phyloP scores from a whole-genome alignment of 805 yeast genomes.

The Isabelozyma gotoi region DNA sequence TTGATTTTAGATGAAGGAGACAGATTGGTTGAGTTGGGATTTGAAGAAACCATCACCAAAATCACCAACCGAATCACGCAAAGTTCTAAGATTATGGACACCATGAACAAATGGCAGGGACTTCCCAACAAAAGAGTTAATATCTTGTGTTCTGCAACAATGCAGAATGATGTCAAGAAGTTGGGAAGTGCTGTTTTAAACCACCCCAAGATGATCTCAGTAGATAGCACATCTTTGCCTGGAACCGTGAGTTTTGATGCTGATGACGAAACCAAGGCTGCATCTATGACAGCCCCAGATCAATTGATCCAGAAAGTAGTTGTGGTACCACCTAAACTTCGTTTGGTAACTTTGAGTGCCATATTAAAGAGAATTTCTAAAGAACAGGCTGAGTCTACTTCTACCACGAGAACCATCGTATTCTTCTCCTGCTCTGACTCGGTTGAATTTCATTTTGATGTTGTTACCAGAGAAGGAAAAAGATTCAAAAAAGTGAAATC shows the following conservation, averaged over 20 bases:
- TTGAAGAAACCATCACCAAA: conserved; percentile 85
- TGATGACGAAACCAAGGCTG: conserved; percentile 11
- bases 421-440: conserved; percentile 94
- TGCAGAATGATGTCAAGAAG: conserved; percentile 75
- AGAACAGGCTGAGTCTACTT: conserved; percentile 3
- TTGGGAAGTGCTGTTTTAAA: conserved; percentile 76
- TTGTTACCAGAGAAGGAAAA: conserved; percentile 62
- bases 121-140: conserved; percentile 74
- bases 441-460: conserved; percentile 88
- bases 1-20: conserved; percentile 97
- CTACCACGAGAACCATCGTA: conserved; percentile 61
- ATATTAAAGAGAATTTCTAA: conserved; percentile 47
- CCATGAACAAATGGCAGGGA: conserved; percentile 43
- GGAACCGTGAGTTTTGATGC: conserved; percentile 31
- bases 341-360: conserved; percentile 80
- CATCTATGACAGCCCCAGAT: conserved; percentile 68
- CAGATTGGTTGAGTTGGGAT: conserved; percentile 91
- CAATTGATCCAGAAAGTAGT: conserved; percentile 78
- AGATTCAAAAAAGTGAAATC: conserved; percentile 30
- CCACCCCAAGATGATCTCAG: conserved; percentile 68
- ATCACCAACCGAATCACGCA: conserved; percentile 62
- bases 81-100: conserved; percentile 36
- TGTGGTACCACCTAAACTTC: conserved; percentile 89
- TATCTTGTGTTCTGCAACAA: conserved; percentile 91
- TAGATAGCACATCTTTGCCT: conserved; percentile 21